Percentiles rank a stretch among this genome's conserved stretches.
Evolutionary conservation across 2,329 filamentous ascomycete genomes (phyloP).

Genomic region (Meredithiella fracta): DNA sequence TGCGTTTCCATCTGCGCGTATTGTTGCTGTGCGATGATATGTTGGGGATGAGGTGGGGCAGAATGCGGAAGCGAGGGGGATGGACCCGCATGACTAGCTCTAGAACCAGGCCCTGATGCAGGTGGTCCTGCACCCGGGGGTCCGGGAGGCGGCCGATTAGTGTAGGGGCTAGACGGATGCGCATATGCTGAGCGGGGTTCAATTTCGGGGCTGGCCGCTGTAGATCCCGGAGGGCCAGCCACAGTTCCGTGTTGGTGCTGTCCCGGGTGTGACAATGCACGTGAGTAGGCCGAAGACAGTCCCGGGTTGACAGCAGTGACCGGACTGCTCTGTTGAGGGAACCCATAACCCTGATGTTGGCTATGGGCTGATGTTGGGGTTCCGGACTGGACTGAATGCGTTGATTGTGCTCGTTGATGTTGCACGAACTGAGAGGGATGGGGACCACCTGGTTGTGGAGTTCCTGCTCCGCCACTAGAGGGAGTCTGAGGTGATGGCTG

Average conservation of each 20-base stretch:
- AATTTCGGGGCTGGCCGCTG: constrained; percentile 19
- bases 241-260: background rate
- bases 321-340: constrained; percentile 38
- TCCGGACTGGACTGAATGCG: constrained; percentile 33
- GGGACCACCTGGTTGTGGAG: too few species aligned
- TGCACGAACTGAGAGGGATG: constrained; percentile 18
- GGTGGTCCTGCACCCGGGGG: constrained; percentile 1
- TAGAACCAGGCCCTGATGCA: constrained; percentile 2
- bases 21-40: background rate
- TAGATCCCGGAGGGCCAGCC: constrained; percentile 28
- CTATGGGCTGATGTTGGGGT: constrained; percentile 47
- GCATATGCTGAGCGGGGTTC: constrained; percentile 12
- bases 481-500: constrained; percentile 8
- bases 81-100: background rate
- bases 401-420: constrained; percentile 38
- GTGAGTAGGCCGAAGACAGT: constrained; percentile 21
- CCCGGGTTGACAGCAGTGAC: constrained; percentile 26
- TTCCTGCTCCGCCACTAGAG: background rate
- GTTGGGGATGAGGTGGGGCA: background rate
- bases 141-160: constrained; percentile 1
- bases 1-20: too few species aligned
- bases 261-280: constrained; percentile 36
- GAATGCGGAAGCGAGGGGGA: constrained; percentile 2
- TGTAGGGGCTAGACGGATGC: constrained; percentile 8
- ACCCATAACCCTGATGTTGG: constrained; percentile 27